A percentile compares a stretch with the other conserved stretches of the same genome.
phyloP scores from a whole-genome alignment of 495 filamentous ascomycete genomes.

The Penicillium argentinense region DNA sequence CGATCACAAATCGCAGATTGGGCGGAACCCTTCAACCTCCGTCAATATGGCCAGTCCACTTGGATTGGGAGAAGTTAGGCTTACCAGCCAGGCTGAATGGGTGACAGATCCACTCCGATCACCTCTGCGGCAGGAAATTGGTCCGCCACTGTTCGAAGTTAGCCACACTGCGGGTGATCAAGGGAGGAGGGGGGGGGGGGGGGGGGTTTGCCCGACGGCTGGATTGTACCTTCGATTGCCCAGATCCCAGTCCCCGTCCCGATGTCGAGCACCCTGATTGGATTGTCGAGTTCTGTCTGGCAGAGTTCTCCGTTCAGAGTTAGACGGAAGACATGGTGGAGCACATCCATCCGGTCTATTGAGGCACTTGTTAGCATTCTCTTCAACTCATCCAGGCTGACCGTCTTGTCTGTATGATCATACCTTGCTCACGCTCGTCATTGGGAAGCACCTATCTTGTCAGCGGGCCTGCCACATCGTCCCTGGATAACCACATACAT shows the following conservation, averaged over 20 bases:
- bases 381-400: not conserved
- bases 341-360: constrained; percentile 19
- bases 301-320: constrained; percentile 12
- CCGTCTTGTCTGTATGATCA: not conserved
- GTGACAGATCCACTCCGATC: constrained; percentile 48
- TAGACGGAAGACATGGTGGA: constrained; percentile 22
- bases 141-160: constrained; percentile 10
- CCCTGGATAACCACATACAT: constrained; percentile 14
- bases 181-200: too few species aligned
- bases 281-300: constrained; percentile 24
- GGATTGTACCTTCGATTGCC: constrained; percentile 40
- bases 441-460: constrained; percentile 21
- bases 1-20: constrained; percentile 33
- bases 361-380: not conserved
- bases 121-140: constrained; percentile 23
- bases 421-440: constrained; percentile 27
- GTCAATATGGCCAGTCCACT: constrained; percentile 4
- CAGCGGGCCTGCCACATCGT: too few species aligned
- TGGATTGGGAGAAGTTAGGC: not conserved
- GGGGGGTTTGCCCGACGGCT: not conserved
- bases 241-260: constrained; percentile 54
- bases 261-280: constrained; percentile 47
- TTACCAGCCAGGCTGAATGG: constrained; percentile 49
- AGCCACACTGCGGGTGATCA: too few species aligned
- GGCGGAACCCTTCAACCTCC: constrained; percentile 29